Base-by-base conservation (phyloP, 2,329 filamentous ascomycete species). In the Neodidymelliopsis sp. region DNA sequence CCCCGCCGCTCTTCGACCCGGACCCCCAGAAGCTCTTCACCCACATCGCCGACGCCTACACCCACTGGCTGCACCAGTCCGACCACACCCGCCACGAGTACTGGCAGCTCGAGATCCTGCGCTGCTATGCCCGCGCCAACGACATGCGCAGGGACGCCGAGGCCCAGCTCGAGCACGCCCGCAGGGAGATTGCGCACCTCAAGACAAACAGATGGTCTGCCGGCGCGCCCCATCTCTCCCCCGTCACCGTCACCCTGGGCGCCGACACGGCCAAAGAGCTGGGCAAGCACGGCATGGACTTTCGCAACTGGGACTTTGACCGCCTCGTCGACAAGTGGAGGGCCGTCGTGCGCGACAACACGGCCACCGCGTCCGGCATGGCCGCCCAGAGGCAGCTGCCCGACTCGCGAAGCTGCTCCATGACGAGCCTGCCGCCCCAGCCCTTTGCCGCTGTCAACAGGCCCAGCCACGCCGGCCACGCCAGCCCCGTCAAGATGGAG, bases 41-140 rank as follows among this genome's bases (percentile, higher is more conserved):
- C 49, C 93, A 97, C 68, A 72, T 96, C 5, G 82, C 88, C n/a
- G 84, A 86, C 11, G 86, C 90, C 0, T 96, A 86, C 68, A 80
- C 82, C 6, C 87, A 90, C 30, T 97, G 92, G 92, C 83, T 83
- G 40, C 77, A 78, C 2, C 77, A 94, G 19, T 74, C 85, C 0
- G 75, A 78, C n/a, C 56, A 70, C 20, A 72, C 77, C 31, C 66
- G 73, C 36, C 69, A 74, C 35, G 71, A 75, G 24, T 70, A 68
- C 22, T 80, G 78, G 78, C 74, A 74, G 44, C 59, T 79, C 23
- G 77, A 80, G 56, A 69, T 77, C 12, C 60, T 78, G 36, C 74
- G 78, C 29, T 74, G 75, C 22, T 77, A 74, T 54, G 70, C 73
- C n/a, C 71, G 72, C 12, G 68, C 71, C 5, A 65, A 74, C 38